Base-by-base conservation (phyloP, 768 basidiomycete genomes). In the Termitomyces sp. region DNA sequence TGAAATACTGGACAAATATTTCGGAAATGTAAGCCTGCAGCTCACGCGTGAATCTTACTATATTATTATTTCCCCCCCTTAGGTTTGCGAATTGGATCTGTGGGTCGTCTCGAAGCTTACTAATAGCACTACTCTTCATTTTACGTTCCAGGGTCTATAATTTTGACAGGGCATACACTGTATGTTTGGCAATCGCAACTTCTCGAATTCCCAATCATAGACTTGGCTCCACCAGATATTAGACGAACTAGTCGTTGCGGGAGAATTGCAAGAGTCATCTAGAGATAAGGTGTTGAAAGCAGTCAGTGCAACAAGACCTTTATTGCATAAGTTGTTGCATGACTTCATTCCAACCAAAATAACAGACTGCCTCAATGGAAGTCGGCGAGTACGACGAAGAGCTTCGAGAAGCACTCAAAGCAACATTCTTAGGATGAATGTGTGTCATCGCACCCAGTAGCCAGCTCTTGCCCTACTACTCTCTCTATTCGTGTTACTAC, bases 11-110 rank as follows among this genome's bases (percentile, higher is more conserved):
- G 88, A 89, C 70, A 76, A 86, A 17, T 88, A 88, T 71, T 91
- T 95, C 77, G 91, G 91, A 17, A 91, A 92, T 71, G 92, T 91
- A 68, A 66, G 84, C 72, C 79, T 7, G 1, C 10, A 31, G 4
- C 55, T 17, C 15, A 25, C 31, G 3, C 59, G 31, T n/a, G 53
- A 70, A 25, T 74, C 84, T 58, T 86, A 86, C 17, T 20, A 15
- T 25, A 49, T 73, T 25, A 49, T 73, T 81, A 81, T 69, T 77
- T 77, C 43, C 79, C 60, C 60, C 70, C 60, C 60, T 70, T 49
- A 92, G 91, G 91, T 92, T 34, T 92, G 90, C 77, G 96, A 98
- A 72, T 78, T 98, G 60, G 96, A 98, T 74, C 78, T 98, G 93
- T 95, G 70, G 71, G 86, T 65, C 48, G 29, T 31, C 31, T 43